A percentile compares a stretch with the other conserved stretches of the same genome.
phyloP scores from a whole-genome alignment of 805 yeast species.

The Kazachstania psychrophila region DNA sequence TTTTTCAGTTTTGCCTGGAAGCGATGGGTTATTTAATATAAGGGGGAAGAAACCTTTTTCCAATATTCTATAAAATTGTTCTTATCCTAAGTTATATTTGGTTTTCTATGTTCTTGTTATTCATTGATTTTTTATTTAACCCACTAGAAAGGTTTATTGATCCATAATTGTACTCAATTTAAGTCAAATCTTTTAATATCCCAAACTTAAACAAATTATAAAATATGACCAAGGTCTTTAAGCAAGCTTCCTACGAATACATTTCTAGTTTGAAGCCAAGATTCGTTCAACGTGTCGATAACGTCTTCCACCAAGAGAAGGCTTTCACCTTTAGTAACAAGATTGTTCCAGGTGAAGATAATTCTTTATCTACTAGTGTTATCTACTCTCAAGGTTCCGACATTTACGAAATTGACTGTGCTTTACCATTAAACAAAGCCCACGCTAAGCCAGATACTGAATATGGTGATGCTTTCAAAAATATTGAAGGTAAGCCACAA shows the following conservation, averaged over 20 bases:
- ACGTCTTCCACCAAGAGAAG: constrained; percentile 14
- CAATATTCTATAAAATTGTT: too few species aligned
- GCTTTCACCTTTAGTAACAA: constrained; percentile 18
- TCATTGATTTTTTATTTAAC: too few species aligned
- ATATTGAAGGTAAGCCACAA: constrained; percentile 18
- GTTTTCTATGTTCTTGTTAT: too few species aligned
- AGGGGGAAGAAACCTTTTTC: too few species aligned
- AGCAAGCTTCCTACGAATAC: constrained; percentile 50
- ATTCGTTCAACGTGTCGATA: constrained; percentile 25
- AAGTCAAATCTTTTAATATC: too few species aligned
- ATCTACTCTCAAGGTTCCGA: constrained; percentile 24
- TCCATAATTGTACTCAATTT: too few species aligned
- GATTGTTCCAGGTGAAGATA: constrained; percentile 20
- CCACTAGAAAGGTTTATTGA: too few species aligned
- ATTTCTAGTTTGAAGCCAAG: constrained; percentile 30
- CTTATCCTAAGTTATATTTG: too few species aligned
- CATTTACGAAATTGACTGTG: constrained; percentile 20
- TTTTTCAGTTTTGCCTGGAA: too few species aligned
- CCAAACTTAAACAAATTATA: too few species aligned
- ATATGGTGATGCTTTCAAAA: constrained; percentile 61
- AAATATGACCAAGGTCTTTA: constrained; percentile 6
- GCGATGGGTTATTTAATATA: too few species aligned
- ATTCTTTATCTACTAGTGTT: constrained; percentile 14
- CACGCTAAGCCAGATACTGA: constrained; percentile 43
- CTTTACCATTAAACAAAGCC: constrained; percentile 16